Evolutionary conservation across 495 filamentous ascomycete species (phyloP).

Genomic region (Penicillium subrubescens): DNA sequence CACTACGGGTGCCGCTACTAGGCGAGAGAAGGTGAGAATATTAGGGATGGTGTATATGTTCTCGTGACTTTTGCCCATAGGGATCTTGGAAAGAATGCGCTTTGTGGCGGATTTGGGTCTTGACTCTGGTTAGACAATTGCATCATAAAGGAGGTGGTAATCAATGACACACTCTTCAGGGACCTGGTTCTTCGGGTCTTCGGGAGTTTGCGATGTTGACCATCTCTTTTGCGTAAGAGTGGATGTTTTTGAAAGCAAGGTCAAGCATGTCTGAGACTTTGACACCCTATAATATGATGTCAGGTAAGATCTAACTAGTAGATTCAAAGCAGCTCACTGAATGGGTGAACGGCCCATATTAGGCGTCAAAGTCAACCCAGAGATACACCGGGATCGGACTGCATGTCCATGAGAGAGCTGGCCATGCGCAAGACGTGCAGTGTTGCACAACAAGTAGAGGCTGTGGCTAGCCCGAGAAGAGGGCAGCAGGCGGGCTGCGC

Average conservation of each 20-base stretch:
- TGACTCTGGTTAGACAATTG: neutral
- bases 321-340: conserved; percentile 10
- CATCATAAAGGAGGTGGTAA: neutral
- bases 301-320: neutral
- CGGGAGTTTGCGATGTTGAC: conserved; percentile 28
- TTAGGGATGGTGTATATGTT: conserved; percentile 98
- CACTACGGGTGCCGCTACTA: conserved; percentile 80
- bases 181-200: conserved; percentile 17
- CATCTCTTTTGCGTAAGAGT: conserved; percentile 25
- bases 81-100: conserved; percentile 51
- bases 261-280: neutral
- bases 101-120: conserved; percentile 21
- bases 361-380: conserved; percentile 10
- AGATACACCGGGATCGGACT: conserved; percentile 13
- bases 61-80: conserved; percentile 61
- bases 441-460: conserved; percentile 1
- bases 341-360: conserved; percentile 8
- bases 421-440: conserved; percentile 1
- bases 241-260: conserved; percentile 6
- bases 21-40: conserved; percentile 82
- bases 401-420: conserved; percentile 1
- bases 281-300: conserved; percentile 9
- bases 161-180: conserved; percentile 23
- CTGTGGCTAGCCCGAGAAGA: conserved; percentile 14
- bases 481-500: conserved; percentile 12